Base-by-base conservation (phyloP, 164 flowering plant genomes). In the Buxus sempervirens region DNA sequence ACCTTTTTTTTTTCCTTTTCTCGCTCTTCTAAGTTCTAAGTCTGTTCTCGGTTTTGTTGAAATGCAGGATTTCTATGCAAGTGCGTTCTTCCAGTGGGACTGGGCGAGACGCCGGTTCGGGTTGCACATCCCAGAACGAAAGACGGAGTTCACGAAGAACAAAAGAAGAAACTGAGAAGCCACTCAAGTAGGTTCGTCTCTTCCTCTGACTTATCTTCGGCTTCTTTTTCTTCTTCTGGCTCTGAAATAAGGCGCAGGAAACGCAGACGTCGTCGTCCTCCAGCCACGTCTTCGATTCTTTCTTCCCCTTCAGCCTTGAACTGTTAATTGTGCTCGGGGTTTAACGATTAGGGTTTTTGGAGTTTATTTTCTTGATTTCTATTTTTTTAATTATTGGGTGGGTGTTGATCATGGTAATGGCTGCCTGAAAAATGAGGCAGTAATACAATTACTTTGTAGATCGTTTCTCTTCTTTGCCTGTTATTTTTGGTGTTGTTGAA, bases 41-140 rank as follows among this genome's bases (percentile, higher is more conserved):
- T 62, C 32, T 42, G 32, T 24, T 1, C 45, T 63, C 24, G 20
- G 42, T 58, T 58, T 56, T 16, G 45, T 26, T 59, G 23, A 12
- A 49, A 67, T 71, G 48, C 13, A 90, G 96, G 93, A 67, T 70
- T 84, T 7, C 24, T 90, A 67, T 90, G 96, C 77, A 85, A 82
- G 55, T 90, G 96, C 67, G 96, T 90, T 62, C 90, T 90, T 60
- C 96, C 96, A 1, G 84, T 81, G 4, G 82, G 83, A 15, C 55
- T 90, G 76, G 80, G 82, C 48, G 85, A 83, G 60, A 75, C 84
- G 22, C 81, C 38, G 38, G 38, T 32, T 32, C 38, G 80, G 73
- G 82, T 88, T 26, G 76, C 80, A 54, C 83, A 81, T 57, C 70
- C 75, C 15, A 78, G 73, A 74, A 61, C 83, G 56, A 81, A 77